Percentiles rank a stretch among this genome's conserved stretches.
These are phyloP conservation scores for Fusarium verrucosum DNA, from an alignment of 2,329 filamentous ascomycete species.

Conservation along the genomic window DNA sequence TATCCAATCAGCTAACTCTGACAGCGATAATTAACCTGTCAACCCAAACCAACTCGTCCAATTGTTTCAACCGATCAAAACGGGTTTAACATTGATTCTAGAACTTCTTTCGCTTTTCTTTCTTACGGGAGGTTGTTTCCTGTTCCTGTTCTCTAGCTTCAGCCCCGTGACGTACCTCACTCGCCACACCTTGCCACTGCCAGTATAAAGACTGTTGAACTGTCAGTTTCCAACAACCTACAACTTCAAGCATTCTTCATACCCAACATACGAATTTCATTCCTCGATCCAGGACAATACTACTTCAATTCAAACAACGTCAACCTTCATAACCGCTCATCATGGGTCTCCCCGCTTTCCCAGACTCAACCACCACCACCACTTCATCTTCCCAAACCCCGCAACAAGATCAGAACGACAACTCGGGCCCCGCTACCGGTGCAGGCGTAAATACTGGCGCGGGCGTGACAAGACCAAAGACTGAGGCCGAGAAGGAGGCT, in stretches of 20 bases:
- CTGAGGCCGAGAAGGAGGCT: constrained; percentile 59
- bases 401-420: constrained; percentile 24
- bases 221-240: not conserved
- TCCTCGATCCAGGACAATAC: not conserved
- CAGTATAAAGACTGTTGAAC: constrained; percentile 37
- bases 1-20: constrained; percentile 22
- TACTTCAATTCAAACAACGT: not conserved
- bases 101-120: not conserved
- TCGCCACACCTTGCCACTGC: constrained; percentile 41
- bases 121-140: not conserved
- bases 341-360: constrained; percentile 46
- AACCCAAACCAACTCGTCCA: not conserved
- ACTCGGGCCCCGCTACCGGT: constrained; percentile 48
- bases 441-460: constrained; percentile 62
- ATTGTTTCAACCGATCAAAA: not conserved
- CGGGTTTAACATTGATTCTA: not conserved
- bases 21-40: not conserved
- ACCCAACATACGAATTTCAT: not conserved
- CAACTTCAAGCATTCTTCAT: not conserved
- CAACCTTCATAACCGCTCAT: not conserved
- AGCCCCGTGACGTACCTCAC: constrained; percentile 45
- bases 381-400: constrained; percentile 6
- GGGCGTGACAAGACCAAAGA: constrained; percentile 58
- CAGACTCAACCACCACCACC: constrained; percentile 13
- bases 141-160: constrained; percentile 10